Evolutionary conservation across 2,329 filamentous ascomycete species (phyloP).

Genomic region (Rhytidhysteron rufulum): DNA sequence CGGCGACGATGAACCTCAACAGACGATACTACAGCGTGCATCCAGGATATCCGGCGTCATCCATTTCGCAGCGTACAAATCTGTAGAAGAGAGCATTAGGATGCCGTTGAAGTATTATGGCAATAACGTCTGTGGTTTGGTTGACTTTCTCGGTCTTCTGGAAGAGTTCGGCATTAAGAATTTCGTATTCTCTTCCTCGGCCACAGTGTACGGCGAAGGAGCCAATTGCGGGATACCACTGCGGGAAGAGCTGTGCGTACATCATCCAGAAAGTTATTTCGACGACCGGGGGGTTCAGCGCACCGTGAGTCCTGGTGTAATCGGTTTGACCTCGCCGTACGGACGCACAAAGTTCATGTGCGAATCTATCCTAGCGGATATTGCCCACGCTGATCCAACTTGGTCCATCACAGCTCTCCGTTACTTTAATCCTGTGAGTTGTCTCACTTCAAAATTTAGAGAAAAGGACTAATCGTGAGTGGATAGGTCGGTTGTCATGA

Average conservation of each 20-base stretch:
- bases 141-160: conserved; percentile 56
- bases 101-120: conserved; percentile 62
- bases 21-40: conserved; percentile 20
- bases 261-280: conserved; percentile 43
- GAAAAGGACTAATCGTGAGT: conserved; percentile 9
- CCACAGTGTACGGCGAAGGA: conserved; percentile 59
- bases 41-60: conserved; percentile 62
- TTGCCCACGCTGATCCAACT: conserved; percentile 56
- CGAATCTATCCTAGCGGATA: conserved; percentile 62
- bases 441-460: not conserved
- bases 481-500: conserved; percentile 56
- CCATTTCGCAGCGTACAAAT: conserved; percentile 66
- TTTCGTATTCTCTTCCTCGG: conserved; percentile 65
- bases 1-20: conserved; percentile 17
- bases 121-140: conserved; percentile 63
- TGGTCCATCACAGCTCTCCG: conserved; percentile 62
- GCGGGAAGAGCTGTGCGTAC: conserved; percentile 55
- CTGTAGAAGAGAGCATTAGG: conserved; percentile 60
- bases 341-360: conserved; percentile 66
- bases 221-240: conserved; percentile 46
- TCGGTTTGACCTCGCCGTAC: conserved; percentile 62
- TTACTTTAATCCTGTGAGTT: conserved; percentile 60
- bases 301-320: conserved; percentile 45
- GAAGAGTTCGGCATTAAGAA: conserved; percentile 60
- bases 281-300: conserved; percentile 43